Base-by-base conservation (phyloP, 805 yeast genomes). In the Peterozyma toletana region DNA sequence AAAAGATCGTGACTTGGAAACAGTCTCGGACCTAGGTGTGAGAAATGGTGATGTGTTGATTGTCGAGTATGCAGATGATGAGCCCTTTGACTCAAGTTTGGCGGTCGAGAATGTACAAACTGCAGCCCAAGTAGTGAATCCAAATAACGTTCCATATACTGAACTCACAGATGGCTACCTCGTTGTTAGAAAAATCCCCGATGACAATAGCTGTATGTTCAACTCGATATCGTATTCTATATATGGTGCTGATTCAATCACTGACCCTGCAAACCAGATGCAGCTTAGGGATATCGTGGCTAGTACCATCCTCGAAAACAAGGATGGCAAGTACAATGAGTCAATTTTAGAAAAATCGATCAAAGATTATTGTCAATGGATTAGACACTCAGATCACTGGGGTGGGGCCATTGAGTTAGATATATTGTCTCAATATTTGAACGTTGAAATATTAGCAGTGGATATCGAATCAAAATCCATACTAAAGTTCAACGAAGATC, bases 391-490 rank as follows among this genome's bases (percentile, higher is more conserved):
- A 15, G 77, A 70, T 33, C 71, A 83, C 14, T 85, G 93, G 95
- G 95, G 95, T 30, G 95, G 95, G 6, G 91, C 87, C 2, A 83
- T 85, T 39, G 95, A 85, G 55, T 60, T 84, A 38, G 77, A 79
- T 9, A 80, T 85, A 6, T 56, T 85, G 29, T 70, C 86, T 2
- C 66, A 70, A 31, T 67, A 70, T 48, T 66, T 81, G 35, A 64
- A 66, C 5, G 59, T 81, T 5, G 66, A 73, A 3, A 78, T 85
- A 36, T 65, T 71, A 43, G 78, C 87, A 10, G 56, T 82, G 29
- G 93, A 85, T 53, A 77, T 85, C 18, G 82, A 78, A 51, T 78
- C 77, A 46, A 76, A 77, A 5, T 66, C 77, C 21, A 58, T 73
- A 33, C 83, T 83, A 50, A 64, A 64, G 31, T 84, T 83, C 58